Percentiles rank a stretch among this genome's conserved stretches.
phyloP scores from a whole-genome alignment of 176 grass and related monocot genomes.

The Calamus simplicifolius region DNA sequence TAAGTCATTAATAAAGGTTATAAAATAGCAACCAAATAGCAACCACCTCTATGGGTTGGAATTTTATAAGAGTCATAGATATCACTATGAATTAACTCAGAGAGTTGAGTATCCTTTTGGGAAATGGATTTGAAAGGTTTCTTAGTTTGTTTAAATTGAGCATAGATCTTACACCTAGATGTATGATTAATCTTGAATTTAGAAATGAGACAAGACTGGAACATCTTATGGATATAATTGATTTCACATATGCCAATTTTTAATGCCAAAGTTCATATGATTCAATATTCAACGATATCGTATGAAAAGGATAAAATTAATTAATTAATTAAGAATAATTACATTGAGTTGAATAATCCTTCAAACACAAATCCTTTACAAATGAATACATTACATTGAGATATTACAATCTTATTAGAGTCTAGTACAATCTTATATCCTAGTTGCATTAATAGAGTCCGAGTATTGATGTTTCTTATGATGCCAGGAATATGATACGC shows the following conservation, averaged over 20 bases:
- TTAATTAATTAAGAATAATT: no score
- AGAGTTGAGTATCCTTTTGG: background rate
- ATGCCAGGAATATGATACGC: no score
- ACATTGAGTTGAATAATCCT: background rate
- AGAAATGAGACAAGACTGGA: background rate
- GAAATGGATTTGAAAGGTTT: background rate
- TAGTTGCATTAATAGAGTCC: no score
- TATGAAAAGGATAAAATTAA: background rate
- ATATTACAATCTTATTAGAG: background rate
- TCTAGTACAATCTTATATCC: slow-evolving; percentile 1
- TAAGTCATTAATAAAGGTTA: no score
- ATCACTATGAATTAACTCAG: no score
- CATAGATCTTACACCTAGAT: no score
- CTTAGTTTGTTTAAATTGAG: background rate
- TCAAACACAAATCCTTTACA: background rate
- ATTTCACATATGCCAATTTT: background rate
- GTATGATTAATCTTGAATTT: background rate
- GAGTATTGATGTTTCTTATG: no score
- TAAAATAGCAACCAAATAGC: no score
- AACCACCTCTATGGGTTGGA: no score
- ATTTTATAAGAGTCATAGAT: no score
- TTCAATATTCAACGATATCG: background rate
- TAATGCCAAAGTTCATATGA: background rate
- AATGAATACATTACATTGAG: background rate
- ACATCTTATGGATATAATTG: background rate